Evolutionary conservation across 768 basidiomycete genomes (phyloP).

Genomic region (Naganishia vaughanmartiniae): DNA sequence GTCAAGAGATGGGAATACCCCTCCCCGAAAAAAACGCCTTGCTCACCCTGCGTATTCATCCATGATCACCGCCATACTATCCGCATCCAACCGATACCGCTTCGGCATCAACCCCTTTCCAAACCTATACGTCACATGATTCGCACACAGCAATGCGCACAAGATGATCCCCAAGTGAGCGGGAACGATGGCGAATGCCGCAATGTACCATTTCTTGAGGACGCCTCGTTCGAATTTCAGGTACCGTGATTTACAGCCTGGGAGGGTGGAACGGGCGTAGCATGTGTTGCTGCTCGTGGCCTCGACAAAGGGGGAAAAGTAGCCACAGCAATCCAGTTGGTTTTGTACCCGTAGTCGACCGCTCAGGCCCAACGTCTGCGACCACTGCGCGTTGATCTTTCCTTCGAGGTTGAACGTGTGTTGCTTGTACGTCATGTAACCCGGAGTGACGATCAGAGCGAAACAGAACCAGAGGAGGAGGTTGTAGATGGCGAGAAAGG

Average conservation of each 20-base stretch:
- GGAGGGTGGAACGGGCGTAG: constrained; percentile 67
- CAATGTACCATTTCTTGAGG: constrained; percentile 65
- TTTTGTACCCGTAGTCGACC: constrained; percentile 71
- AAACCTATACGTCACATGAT: constrained; percentile 81
- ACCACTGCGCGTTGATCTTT: constrained; percentile 77
- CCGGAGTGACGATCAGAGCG: constrained; percentile 67
- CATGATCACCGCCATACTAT: constrained; percentile 77
- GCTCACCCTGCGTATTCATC: constrained; percentile 73
- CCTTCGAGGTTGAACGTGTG: constrained; percentile 75
- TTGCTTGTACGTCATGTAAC: constrained; percentile 74
- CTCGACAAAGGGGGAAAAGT: constrained; percentile 74
- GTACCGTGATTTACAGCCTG: constrained; percentile 71
- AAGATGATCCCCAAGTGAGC: constrained; percentile 66
- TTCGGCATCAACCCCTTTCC: constrained; percentile 86
- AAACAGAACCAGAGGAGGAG: constrained; percentile 72
- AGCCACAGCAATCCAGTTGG: constrained; percentile 71
- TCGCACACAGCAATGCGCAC: constrained; percentile 67
- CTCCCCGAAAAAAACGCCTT: not conserved
- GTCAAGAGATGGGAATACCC: not conserved
- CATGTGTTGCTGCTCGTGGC: constrained; percentile 72
- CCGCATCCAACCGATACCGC: constrained; percentile 70
- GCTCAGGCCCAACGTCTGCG: constrained; percentile 59
- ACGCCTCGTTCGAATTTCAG: constrained; percentile 61
- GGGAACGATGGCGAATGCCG: constrained; percentile 66
- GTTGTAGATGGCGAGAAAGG: constrained; percentile 72